Evolutionary conservation across 164 flowering plant genomes (phyloP).

Genomic region (Chimonanthus praecox): DNA sequence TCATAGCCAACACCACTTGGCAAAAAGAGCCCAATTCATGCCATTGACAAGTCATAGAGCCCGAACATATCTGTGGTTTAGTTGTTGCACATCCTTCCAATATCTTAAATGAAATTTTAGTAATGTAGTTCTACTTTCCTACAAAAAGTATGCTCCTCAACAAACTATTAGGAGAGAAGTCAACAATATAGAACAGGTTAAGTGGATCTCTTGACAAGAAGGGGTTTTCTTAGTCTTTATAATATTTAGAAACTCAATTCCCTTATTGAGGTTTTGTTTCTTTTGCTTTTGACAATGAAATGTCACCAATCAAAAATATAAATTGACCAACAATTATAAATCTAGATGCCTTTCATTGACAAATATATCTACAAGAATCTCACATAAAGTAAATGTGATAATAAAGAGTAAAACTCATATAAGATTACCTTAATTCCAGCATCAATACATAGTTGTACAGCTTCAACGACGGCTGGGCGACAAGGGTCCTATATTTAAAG

Average conservation of each 20-base stretch:
- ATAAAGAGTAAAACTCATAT: neutral
- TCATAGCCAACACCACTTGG: too few relatives aligned
- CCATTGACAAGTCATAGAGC: too few relatives aligned
- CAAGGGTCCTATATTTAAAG: conserved; percentile 73
- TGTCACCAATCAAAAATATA: neutral
- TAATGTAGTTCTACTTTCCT: too few relatives aligned
- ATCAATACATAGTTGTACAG: conserved; percentile 63
- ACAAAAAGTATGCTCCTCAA: too few relatives aligned
- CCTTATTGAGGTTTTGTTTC: neutral
- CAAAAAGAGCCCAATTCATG: too few relatives aligned
- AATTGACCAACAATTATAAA: neutral
- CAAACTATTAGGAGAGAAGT: neutral
- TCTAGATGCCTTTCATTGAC: too few relatives aligned
- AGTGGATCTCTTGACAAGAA: too few relatives aligned
- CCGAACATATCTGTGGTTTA: too few relatives aligned
- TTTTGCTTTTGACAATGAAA: neutral
- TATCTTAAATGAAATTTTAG: too few relatives aligned
- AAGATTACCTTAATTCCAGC: conserved; percentile 84
- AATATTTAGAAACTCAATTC: neutral
- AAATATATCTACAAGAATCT: neutral
- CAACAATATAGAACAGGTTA: neutral
- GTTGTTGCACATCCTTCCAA: too few relatives aligned
- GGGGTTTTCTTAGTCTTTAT: neutral
- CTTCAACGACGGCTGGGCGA: conserved; percentile 78
- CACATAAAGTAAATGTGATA: neutral